phyloP scores from a whole-genome alignment of 2,329 filamentous ascomycete species.

The Coniochaeta prunicola region DNA sequence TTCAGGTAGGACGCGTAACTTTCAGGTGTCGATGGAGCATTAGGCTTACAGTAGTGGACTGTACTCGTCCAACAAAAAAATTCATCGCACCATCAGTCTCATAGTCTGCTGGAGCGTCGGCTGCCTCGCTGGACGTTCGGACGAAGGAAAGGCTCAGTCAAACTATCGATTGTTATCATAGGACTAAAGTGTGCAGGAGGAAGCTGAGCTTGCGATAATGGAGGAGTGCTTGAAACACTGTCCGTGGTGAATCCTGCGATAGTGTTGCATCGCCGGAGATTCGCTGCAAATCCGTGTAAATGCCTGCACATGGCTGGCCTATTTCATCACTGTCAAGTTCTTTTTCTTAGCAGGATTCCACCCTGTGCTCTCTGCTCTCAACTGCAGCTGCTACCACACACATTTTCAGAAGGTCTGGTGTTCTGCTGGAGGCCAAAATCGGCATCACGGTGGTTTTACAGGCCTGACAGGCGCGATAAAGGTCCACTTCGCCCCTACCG shows the following conservation, averaged over 20 bases:
- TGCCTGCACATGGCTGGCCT: neutral
- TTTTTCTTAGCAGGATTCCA: neutral
- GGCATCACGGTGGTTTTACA: too few relatives aligned
- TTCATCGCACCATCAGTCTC: neutral
- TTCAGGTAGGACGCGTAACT: neutral
- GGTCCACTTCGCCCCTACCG: neutral
- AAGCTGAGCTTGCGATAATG: neutral
- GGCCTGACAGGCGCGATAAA: neutral
- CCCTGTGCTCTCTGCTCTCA: neutral
- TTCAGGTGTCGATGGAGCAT: neutral
- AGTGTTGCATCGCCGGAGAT: neutral
- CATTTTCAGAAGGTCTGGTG: too few relatives aligned
- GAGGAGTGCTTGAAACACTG: neutral
- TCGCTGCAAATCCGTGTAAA: neutral
- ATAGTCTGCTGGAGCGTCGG: neutral
- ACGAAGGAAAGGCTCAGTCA: neutral
- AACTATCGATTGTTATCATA: neutral
- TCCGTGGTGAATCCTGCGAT: neutral
- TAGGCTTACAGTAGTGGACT: too few relatives aligned
- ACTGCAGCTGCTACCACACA: too few relatives aligned
- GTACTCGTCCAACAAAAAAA: neutral
- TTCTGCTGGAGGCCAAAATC: too few relatives aligned
- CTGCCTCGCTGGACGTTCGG: neutral
- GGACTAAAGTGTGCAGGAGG: too few relatives aligned
- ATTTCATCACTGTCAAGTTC: neutral